Base-by-base conservation (phyloP, 2,329 filamentous ascomycete genomes). In the Alternaria burnsii region DNA sequence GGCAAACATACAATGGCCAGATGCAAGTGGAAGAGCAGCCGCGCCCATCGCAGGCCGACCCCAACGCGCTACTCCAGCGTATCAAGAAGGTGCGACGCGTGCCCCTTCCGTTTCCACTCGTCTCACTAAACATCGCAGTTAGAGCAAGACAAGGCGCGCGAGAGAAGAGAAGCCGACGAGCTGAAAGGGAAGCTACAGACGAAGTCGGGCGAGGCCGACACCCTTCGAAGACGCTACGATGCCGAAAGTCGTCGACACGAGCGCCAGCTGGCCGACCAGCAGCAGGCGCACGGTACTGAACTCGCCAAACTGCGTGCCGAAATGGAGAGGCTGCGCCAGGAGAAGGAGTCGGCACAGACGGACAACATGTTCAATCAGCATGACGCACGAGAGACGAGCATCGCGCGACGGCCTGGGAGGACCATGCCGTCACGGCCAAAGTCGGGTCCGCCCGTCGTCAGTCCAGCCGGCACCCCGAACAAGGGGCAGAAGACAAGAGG, bases 321-420 rank as follows among this genome's bases (percentile, higher is more conserved):
- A 10, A 81, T 90, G 5, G 89, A 93, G 64, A 84, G 83, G 7
- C 86, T 88, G n/a, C 82, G 86, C 30, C 87, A 87, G 11, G 88
- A 91, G 20, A 84, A 89, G 60, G 87, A 89, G 68, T 87, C 84
- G 60, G 86, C 87, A 51, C 83, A 87, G 56, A 92, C 89, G 1
- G 89, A 92, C 74, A 85, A 90, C 61, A 85, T 89, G 65, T 95
- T 95, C 72, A 82, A 91, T 28, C 87, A 89, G 71, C 87, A 91
- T 64, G 91, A 94, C 71, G 85, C 84, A 40, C 89, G 92, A 66
- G 88, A 88, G 63, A 77, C 82, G 4, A 81, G 84, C 64, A 71
- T 74, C 57, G 59, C 71, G 9, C 76, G 70, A 58, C 80, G 82
- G 46, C 74, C 81, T 75, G 86, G 57, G 66, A 70, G 62, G 58